Evolutionary conservation across 2,329 filamentous ascomycete genomes (phyloP), one percentile per base, ranked within the genome.

Genomic region (Botryotinia calthae): DNA sequence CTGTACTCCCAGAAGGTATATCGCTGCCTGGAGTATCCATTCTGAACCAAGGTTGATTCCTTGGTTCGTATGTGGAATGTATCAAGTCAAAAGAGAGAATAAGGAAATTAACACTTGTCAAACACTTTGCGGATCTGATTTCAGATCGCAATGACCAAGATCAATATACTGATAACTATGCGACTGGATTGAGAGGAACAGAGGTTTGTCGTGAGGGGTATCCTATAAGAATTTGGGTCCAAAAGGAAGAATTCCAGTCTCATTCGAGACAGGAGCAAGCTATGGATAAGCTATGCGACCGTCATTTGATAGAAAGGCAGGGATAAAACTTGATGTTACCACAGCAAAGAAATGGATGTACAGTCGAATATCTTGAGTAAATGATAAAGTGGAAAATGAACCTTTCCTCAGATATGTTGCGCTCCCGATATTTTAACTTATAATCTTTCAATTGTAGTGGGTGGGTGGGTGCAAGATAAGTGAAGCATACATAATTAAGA

Each of bases 1-100:
- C 80, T 58, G 79, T 80, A 42, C 72, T 77, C 77, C 80, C 72
- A 70, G 66, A 69, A 62, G 74, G 74, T 65, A 74, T 48, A 20
- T 78, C 76, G 73, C 77, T 79, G 62, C 72, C 73, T 71, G 77
- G 73, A 34, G 74, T 73, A 25, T 78, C 78, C 77, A 79, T 79
- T 48, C n/a, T 74, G 58, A 71, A 56, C 73, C 40, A 65, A 68
- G 69, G 58, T n/a, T 48, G 34, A 28, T 34, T 63, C 61, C 46
- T 72, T 68, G 70, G 44, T 72, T 67, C 51, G 42, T 59, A 22
- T 46, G 40, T 66, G 70, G 34, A 66, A 71, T 58, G 63, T 67
- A 72, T 72, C 62, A 61, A 67, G 59, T 66, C 69, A 74, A 73
- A n/a, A 72, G 73, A 64, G 72, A 77, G 74, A 77, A 73, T 68